Base-by-base conservation (phyloP, 352 stramenopile species). In the Pythium oligandrum region DNA sequence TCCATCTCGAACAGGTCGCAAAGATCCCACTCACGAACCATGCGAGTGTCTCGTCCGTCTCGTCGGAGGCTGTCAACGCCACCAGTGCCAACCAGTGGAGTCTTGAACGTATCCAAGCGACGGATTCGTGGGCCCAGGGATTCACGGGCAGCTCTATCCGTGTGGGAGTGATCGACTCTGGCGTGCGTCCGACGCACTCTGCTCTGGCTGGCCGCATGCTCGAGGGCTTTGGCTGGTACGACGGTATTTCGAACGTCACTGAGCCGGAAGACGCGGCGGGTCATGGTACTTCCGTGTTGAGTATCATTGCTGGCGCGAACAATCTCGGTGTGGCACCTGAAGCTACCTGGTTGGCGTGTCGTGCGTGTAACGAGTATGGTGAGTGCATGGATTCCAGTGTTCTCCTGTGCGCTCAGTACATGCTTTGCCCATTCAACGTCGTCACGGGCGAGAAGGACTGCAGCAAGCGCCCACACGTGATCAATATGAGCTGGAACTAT, bases 401-500 rank as follows among this genome's bases (percentile, higher is more conserved):
- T 44, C 64, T 82, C 4, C 55, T 55, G 12, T 82, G 71, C 38
- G 69, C 66, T 12, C 68, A 82, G 61, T 82, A 75, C 48, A 47
- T 82, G 43, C 60, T 72, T 4, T 82, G 71, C 9, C 71, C 71
- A 7, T 68, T 65, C 43, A 51, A 60, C 17, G 17, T 26, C 37
- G 55, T 58, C 12, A 54, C 62, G 49, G 50, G 40, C 32, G 57
- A 67, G 38, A 65, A 45, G 3, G 68, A 76, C 40, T 82, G 71
- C 60, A 61, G 57, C 37, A 64, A 71, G 57, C 69, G 66, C 7
- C 73, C 75, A n/a, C 68, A 83, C 44, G 66, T 86, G n/a, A 63
- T 86, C 61, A 86, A 78, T 63, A 82, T 82, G 53, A 81, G 69
- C 47, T 86, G 75, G 75, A 81, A 77, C 57, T 61, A 75, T 36